Conservation (phyloP, 306 rosid genomes). For the Vigna hirtella region DNA sequence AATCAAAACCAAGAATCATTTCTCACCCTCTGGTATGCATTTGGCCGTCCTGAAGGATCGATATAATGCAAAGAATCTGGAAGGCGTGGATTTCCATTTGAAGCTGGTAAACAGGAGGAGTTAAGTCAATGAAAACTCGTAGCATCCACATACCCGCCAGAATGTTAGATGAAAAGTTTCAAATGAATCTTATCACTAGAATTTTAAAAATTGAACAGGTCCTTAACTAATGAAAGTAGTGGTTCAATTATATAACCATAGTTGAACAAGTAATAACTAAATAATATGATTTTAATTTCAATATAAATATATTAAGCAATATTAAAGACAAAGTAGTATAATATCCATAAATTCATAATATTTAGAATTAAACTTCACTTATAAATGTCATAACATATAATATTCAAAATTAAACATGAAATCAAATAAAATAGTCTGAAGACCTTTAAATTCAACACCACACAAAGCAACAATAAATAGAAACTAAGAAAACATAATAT, state of each 20-base stretch:
- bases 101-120: constrained; percentile 70
- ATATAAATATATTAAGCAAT: neutral
- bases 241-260: neutral
- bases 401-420: no score
- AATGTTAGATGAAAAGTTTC: constrained; percentile 23
- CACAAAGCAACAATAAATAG: no score
- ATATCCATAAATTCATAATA: neutral
- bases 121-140: constrained; percentile 36
- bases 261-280: neutral
- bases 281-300: neutral
- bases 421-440: no score
- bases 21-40: constrained; percentile 97
- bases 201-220: neutral
- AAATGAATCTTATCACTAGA: neutral
- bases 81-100: constrained; percentile 98
- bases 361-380: neutral
- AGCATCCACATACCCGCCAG: constrained; percentile 34
- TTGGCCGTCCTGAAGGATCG: constrained; percentile 93
- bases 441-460: no score
- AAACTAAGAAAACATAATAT: no score
- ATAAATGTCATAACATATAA: no score
- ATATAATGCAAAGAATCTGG: constrained; percentile 99
- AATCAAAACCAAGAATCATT: constrained; percentile 44
- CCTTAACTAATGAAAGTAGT: neutral
- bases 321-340: neutral